Evolutionary conservation across 2,329 filamentous ascomycete genomes (phyloP).

Genomic region (Penicillium expansum): DNA sequence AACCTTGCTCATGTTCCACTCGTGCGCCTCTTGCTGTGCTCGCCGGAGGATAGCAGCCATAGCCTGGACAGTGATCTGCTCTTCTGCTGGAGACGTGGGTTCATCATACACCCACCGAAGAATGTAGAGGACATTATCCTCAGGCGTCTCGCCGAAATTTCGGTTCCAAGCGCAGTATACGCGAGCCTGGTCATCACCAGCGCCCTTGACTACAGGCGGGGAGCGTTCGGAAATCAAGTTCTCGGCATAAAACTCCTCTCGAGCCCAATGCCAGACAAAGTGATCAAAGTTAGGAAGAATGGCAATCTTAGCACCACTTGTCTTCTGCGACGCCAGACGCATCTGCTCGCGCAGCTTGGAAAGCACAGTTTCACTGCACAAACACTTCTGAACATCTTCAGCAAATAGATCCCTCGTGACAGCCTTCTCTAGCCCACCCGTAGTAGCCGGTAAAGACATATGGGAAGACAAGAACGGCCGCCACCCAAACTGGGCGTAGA

Average conservation of each 20-base stretch:
- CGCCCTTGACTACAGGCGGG: slow-evolving; percentile 64
- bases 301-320: slow-evolving; percentile 57
- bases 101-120: slow-evolving; percentile 44
- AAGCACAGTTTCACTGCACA: slow-evolving; percentile 64
- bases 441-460: slow-evolving; percentile 57
- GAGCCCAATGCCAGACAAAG: slow-evolving; percentile 72
- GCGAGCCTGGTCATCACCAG: slow-evolving; percentile 53
- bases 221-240: slow-evolving; percentile 55
- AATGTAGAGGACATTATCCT: slow-evolving; percentile 43
- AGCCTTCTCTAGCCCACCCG: slow-evolving; percentile 19
- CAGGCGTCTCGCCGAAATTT: slow-evolving; percentile 36
- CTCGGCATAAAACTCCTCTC: slow-evolving; percentile 74
- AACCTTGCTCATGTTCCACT: slow-evolving; percentile 68
- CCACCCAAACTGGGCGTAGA: slow-evolving; percentile 79
- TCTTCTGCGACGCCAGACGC: slow-evolving; percentile 44
- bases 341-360: slow-evolving; percentile 63
- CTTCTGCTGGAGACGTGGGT: slow-evolving; percentile 39
- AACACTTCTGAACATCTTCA: slow-evolving; percentile 32
- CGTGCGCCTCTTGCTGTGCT: slow-evolving; percentile 67
- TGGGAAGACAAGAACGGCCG: slow-evolving; percentile 70
- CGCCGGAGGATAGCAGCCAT: slow-evolving; percentile 63
- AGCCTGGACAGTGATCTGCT: slow-evolving; percentile 51
- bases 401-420: slow-evolving; percentile 31
- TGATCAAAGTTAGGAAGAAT: slow-evolving; percentile 66
- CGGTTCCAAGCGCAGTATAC: slow-evolving; percentile 45